Percentiles rank a stretch among this genome's conserved stretches.
phyloP scores from a whole-genome alignment of 371 early-diverging fungal species.

The Mortierella sp. region DNA sequence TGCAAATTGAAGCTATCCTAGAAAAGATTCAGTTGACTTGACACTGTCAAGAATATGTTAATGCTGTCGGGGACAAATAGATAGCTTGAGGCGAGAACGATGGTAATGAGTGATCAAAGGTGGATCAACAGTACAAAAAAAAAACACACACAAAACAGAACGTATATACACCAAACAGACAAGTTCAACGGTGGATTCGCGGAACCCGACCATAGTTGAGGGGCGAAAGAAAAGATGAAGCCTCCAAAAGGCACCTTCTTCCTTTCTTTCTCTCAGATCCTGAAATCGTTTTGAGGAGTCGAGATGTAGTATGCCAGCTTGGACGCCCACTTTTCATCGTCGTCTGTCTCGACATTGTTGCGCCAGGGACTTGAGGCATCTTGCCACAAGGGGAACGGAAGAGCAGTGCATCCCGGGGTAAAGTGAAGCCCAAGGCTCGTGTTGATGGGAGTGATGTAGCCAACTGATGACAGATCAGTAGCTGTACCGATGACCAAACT shows the following conservation, averaged over 20 bases:
- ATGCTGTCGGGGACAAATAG: too few relatives aligned
- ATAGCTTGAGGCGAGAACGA: too few relatives aligned
- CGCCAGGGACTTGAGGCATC: neutral
- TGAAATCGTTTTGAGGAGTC: slow-evolving; percentile 51
- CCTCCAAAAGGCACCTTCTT: neutral
- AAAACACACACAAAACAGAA: neutral
- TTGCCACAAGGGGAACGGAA: neutral
- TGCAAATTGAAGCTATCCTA: too few relatives aligned
- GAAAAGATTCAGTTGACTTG: too few relatives aligned
- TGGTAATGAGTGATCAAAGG: too few relatives aligned
- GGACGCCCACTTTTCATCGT: slow-evolving; percentile 33
- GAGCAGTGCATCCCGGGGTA: neutral
- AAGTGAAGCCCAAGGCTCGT: too few relatives aligned
- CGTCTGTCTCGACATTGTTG: neutral
- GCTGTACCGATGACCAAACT: neutral
- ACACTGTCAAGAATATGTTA: too few relatives aligned
- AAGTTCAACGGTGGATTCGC: too few relatives aligned
- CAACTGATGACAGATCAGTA: neutral
- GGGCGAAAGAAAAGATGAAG: too few relatives aligned
- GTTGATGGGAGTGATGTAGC: neutral
- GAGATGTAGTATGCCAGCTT: slow-evolving; percentile 40
- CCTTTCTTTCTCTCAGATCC: slow-evolving; percentile 15
- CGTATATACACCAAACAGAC: neutral
- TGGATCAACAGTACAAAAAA: neutral
- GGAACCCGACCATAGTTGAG: too few relatives aligned